phyloP scores from a whole-genome alignment of 148 eudicot species.

The Camellia sinensis region DNA sequence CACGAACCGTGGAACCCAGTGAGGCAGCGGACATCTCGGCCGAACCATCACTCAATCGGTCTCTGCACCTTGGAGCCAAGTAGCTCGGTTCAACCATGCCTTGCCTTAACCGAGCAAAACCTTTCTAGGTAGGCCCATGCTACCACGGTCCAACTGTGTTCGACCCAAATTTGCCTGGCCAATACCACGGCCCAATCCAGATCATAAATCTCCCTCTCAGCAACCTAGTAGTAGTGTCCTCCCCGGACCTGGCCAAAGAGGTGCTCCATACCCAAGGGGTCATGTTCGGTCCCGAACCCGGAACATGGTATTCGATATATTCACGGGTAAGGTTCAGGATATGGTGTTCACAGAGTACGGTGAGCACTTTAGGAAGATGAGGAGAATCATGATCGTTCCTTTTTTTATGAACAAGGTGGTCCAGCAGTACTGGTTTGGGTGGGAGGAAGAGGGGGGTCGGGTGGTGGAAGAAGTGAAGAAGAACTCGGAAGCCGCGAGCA shows the following conservation, averaged over 20 bases:
- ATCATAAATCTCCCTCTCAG: too few species aligned
- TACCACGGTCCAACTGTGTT: too few species aligned
- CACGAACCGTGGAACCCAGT: too few species aligned
- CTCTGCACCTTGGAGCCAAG: too few species aligned
- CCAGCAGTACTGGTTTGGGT: constrained; percentile 56
- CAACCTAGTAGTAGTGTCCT: constrained; percentile 61
- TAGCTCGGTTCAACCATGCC: too few species aligned
- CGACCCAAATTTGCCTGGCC: too few species aligned
- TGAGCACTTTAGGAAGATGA: constrained; percentile 80
- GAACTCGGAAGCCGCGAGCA: constrained; percentile 42
- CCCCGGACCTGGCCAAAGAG: constrained; percentile 66
- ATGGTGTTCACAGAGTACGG: constrained; percentile 80
- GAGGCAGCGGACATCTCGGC: too few species aligned
- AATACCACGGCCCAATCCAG: too few species aligned
- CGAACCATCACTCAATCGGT: too few species aligned
- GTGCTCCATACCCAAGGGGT: constrained; percentile 73
- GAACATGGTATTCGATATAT: constrained; percentile 34
- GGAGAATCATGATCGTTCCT: constrained; percentile 76
- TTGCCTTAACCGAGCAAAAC: too few species aligned
- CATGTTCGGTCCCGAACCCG: constrained; percentile 60
- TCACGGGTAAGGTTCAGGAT: constrained; percentile 75
- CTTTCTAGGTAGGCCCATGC: too few species aligned
- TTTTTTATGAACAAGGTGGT: constrained; percentile 69
- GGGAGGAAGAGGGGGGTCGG: constrained; percentile 61
- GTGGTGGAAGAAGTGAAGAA: constrained; percentile 63